Evolutionary conservation across 192 early-diverging fungal genomes (phyloP), one percentile per base, ranked within the genome.

Genomic region (Entomortierella parvispora): DNA sequence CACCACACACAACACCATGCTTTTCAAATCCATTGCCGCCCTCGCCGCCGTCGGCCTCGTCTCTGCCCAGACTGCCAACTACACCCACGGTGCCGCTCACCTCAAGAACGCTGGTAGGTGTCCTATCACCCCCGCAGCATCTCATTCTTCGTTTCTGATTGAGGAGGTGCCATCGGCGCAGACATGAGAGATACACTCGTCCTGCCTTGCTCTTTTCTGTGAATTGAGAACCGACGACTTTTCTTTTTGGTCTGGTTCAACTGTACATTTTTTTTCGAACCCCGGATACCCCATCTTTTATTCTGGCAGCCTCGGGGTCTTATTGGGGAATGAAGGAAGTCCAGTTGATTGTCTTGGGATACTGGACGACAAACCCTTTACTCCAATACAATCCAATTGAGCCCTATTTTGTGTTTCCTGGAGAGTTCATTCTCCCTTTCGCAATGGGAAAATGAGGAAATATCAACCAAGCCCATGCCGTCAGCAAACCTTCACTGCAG

Each of bases 1-100:
- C 40, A 25, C n/a, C 29, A 72, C 18, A 61, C 2, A 51, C 42
- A 31, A 67, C n/a, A 75, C n/a, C 65, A 77, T 77, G 74, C 74
- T 58, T 28, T 63, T 77, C 74, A 77, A 77, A 66, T 49, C 74
- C 45, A 47, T 52, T n/a, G 55, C 74, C 61, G 15, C 74, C 53
- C 74, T 77, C 48, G 61, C 74, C 55, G 14, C 68, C 37, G 74
- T 65, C 25, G 65, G 74, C 48, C 53, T 77, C 47, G 74, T 61
- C 52, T 59, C 74, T 34, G 74, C 74, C 52, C 70, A 72, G 70
- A 62, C 51, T 29, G 15, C 46, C 32, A 51, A 56, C 25, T 42
- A 28, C 74, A 77, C 52, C 22, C 48, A 67, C 14, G 74, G 74
- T 59, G 40, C 20, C 11, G 74, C 74, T 47, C 9, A 62, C 37